These are phyloP conservation scores for Penicillium waksmanii DNA, from an alignment of 495 filamentous ascomycete species.

Conservation along the genomic window DNA sequence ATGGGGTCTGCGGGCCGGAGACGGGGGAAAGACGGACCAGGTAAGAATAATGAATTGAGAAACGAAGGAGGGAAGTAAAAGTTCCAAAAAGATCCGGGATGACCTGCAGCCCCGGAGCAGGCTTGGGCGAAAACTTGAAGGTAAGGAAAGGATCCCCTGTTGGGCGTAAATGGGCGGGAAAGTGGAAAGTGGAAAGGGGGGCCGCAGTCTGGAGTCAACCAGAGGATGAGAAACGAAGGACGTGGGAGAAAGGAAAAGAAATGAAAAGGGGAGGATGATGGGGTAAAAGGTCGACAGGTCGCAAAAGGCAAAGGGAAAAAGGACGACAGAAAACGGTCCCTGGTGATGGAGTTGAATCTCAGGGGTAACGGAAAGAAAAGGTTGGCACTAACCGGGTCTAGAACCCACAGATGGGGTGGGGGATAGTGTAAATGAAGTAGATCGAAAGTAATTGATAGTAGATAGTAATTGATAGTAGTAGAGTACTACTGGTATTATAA, in stretches of 20 bases:
- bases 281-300: background rate
- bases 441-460: background rate
- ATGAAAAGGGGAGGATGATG: background rate
- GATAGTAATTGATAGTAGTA: no score
- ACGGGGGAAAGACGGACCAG: no score
- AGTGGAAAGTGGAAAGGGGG: no score
- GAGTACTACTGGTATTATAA: background rate
- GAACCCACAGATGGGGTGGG: background rate
- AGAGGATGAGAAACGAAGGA: conserved; percentile 9
- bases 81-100: conserved; percentile 34
- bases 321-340: conserved; percentile 18
- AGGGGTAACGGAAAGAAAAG: conserved; percentile 9
- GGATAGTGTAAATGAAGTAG: background rate
- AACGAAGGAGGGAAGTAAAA: conserved; percentile 4
- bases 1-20: no score
- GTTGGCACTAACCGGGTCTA: conserved; percentile 6
- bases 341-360: background rate
- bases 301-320: conserved; percentile 19
- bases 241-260: conserved; percentile 12
- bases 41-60: background rate
- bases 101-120: conserved; percentile 43
- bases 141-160: conserved; percentile 7
- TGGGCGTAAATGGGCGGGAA: conserved; percentile 3
- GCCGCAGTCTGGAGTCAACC: conserved; percentile 3
- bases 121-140: conserved; percentile 16